Evolutionary conservation across 805 yeast species (phyloP), one percentile per base, ranked within the genome.

Genomic region (Naumovozyma castellii): DNA sequence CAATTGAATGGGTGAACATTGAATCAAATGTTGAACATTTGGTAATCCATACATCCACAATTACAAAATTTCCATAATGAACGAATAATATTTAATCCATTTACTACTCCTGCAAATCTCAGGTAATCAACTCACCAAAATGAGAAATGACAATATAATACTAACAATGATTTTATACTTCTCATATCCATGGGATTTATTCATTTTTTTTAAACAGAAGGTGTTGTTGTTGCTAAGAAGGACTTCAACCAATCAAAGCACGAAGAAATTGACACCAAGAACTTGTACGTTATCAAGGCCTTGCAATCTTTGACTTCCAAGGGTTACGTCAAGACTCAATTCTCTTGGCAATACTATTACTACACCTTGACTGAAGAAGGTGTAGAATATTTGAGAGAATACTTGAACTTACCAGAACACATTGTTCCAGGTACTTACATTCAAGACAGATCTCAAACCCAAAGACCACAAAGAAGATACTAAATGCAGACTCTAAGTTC

Each of bases 321-420:
- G 74, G 99, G 99, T 71, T 92, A 66, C 82, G 97, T 92, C 73
- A 87, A 90, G 85, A 92, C 99, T 64, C 97, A 87, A 76, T 92
- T 90, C 83, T 90, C 97, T 66, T 92, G 99, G 99, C 97, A 88
- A 81, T 86, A 86, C 81, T 92, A 92, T 78, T 92, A 92, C 95
- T 92, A 92, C 94, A 86, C 98, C 78, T 84, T 92, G 69, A 92
- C 97, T 69, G 97, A 92, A 69, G 96, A 85, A 75, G 99, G 99
- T 82, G 90, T 92, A 56, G 95, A 87, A 68, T 92, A 76, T 84
- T 83, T 92, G 68, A 84, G 97, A 77, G 87, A 85, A 69, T 92
- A 87, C 85, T 83, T 92, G 72, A 87, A 88, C 82, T 80, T 92
- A 65, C 98, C 98, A 75, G 94, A 84, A 73, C 94, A 87, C 75